phyloP scores from a whole-genome alignment of 176 grass and related monocot species.

The Juncus effusus region DNA sequence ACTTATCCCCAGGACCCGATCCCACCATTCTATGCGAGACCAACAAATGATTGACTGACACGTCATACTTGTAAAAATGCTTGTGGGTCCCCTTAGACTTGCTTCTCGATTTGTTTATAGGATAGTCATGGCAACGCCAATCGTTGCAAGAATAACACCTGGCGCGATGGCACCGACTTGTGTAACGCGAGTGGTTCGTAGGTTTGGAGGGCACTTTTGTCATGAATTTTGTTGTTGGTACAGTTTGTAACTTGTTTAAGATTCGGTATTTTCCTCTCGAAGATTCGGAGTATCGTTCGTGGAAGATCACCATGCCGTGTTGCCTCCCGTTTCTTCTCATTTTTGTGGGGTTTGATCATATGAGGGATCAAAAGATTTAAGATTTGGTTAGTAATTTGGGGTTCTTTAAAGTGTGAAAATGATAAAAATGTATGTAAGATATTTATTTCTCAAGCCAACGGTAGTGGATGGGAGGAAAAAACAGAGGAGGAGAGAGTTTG shows the following conservation, averaged over 20 bases:
- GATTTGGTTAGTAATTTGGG: too few species aligned
- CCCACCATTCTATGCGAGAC: neutral
- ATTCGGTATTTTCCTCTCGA: conserved; percentile 1
- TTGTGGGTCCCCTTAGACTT: conserved; percentile 19
- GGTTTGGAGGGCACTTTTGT: conserved; percentile 15
- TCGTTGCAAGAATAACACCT: conserved; percentile 10
- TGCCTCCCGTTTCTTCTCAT: conserved; percentile 26
- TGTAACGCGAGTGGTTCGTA: conserved; percentile 16
- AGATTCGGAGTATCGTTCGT: neutral
- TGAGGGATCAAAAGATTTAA: too few species aligned
- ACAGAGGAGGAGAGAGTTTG: too few species aligned
- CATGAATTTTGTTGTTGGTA: conserved; percentile 20
- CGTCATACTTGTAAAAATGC: neutral
- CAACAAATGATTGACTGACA: conserved; percentile 18
- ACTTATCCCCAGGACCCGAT: neutral
- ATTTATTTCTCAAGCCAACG: too few species aligned
- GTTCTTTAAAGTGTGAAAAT: too few species aligned
- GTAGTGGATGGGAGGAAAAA: too few species aligned
- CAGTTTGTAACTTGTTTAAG: conserved; percentile 5
- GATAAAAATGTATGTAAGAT: too few species aligned
- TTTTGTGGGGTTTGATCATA: too few species aligned
- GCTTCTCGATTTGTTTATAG: conserved; percentile 9
- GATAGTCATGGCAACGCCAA: conserved; percentile 12
- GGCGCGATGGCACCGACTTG: conserved; percentile 4
- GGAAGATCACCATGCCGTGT: conserved; percentile 15